Evolutionary conservation across 2,329 filamentous ascomycete species (phyloP), one percentile per base, ranked within the genome.

Genomic region (Teratosphaeria epicoccoides): DNA sequence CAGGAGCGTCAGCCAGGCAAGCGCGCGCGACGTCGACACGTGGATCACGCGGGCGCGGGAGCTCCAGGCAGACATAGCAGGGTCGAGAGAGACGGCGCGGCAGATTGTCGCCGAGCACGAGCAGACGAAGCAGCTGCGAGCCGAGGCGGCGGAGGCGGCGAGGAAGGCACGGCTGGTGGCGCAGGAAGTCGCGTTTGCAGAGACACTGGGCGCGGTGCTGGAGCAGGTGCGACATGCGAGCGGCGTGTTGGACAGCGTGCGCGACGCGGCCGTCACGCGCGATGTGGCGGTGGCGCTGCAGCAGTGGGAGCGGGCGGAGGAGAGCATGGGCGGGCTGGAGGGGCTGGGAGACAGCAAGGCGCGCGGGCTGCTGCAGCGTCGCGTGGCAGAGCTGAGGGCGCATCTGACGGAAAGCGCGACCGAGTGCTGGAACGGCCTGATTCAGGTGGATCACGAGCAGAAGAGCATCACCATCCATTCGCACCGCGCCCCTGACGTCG

Each of bases 11-110:
- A 94, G 90, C 68, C 80, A 82, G 63, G 82, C 88, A 58, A 85
- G 83, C 17, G 85, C 84, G 52, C 80, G 83, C 37, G 85, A 94
- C 62, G 85, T 95, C 48, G 85, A 88, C 64, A 80, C 83, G 49
- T 97, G 91, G 91, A 87, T 94, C 52, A 73, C 77, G 49, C 88
- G 93, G 67, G 88, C 90, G 46, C 88, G 88, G 68, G 81, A 84
- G 49, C 79, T 96, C 6, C 88, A 95, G 67, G 80, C 84, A 55
- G 91, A 96, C 64, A 91, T 96, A 58, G 81, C 87, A 61, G 80
- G 81, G 46, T 91, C 88, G 23, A 84, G 88, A 62, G 78, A 80
- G 14, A 83, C 89, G 29, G 89, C 91, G 22, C 83, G 83, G 62
- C 83, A 89, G 52, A 94, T 97, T 53, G 79, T 91, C 4, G 79